A percentile compares a stretch with the other conserved stretches of the same genome.
These are phyloP conservation scores for Thielaviopsis populi DNA, from an alignment of 2,329 filamentous ascomycete species.

Conservation along the genomic window DNA sequence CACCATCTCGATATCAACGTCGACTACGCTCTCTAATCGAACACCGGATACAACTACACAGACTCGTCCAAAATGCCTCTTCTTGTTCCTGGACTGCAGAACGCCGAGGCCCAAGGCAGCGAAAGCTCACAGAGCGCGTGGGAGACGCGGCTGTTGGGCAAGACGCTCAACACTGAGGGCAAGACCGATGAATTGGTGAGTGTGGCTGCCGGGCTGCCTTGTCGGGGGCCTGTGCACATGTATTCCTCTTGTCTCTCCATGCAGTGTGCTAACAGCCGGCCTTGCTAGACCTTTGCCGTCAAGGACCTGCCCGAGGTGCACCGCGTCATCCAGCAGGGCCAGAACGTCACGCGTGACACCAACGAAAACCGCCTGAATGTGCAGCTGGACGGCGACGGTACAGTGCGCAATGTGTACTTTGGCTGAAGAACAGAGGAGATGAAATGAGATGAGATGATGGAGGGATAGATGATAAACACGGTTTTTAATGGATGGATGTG, in stretches of 20 bases:
- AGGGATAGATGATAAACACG: background rate
- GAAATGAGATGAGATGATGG: background rate
- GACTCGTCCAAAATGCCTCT: slow-evolving; percentile 41
- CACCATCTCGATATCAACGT: background rate
- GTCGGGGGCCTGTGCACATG: background rate
- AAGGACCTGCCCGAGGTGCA: slow-evolving; percentile 41
- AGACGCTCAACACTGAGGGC: slow-evolving; percentile 38
- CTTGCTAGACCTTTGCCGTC: slow-evolving; percentile 41
- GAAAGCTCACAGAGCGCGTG: slow-evolving; percentile 38
- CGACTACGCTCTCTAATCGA: background rate
- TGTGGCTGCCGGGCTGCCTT: background rate
- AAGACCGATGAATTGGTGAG: slow-evolving; percentile 37
- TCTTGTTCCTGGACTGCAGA: slow-evolving; percentile 44
- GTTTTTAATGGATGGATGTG: too few species aligned
- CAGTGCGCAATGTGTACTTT: slow-evolving; percentile 43
- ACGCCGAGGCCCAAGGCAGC: slow-evolving; percentile 23
- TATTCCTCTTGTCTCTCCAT: background rate
- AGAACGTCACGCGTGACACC: slow-evolving; percentile 44
- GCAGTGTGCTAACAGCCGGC: background rate
- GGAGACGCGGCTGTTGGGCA: slow-evolving; percentile 47
- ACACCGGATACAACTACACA: too few species aligned
- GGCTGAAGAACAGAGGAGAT: slow-evolving; percentile 26
- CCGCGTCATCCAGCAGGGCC: slow-evolving; percentile 41
- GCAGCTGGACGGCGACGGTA: slow-evolving; percentile 44
- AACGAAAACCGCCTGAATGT: slow-evolving; percentile 41